Evolutionary conservation across 208 protist genomes (phyloP), one percentile per base, ranked within the genome.

Genomic region (Trypanosoma rangeli): DNA sequence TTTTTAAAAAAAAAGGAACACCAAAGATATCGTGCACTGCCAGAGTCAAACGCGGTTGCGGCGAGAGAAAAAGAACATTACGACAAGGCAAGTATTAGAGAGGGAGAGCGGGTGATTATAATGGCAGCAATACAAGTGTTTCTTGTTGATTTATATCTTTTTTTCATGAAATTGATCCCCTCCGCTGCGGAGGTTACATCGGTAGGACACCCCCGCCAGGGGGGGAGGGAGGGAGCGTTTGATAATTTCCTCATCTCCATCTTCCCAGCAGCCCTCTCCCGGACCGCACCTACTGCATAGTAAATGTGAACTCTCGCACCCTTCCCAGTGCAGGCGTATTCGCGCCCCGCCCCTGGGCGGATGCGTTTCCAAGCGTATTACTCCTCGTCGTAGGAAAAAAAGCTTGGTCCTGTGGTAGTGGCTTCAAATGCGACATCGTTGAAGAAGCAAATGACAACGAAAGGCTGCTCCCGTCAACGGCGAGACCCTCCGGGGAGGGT

Each of bases 401-500:
- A 15, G 60, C 13, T 5, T 26, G 7, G 9, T 35, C 20, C 31
- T 39, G 18, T 44, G 33, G 20, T 9, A 61, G 24, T 44, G 68
- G 68, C 18, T 44, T 28, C 22, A 54, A 28, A 22, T 50, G 68
- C 13, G 39, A 31, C 13, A 26, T 7, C 29, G 35, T 8, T 8
- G 26, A 20, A n/a, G n/a, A 8, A 12, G n/a, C 26, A 20, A 3
- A 28, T 26, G 31, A 12, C 3, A 31, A 22, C 15, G 64, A 13
- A 22, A 78, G 52, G 22, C 56, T 22, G 54, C 24, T 68, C 26
- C 73, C 73, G 22, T 65, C 73, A 53, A 78, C 64, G 0, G 31
- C 22, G 53, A 76, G 64, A 20, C 49, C 64, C 24, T 64, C 60
- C 22, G 62, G 12, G 8, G 68, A 53, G 24, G 53, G 37, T 31